Percentiles rank a stretch among this genome's conserved stretches.
phyloP scores from a whole-genome alignment of 2,329 filamentous ascomycete genomes.

The Fusarium sp. region DNA sequence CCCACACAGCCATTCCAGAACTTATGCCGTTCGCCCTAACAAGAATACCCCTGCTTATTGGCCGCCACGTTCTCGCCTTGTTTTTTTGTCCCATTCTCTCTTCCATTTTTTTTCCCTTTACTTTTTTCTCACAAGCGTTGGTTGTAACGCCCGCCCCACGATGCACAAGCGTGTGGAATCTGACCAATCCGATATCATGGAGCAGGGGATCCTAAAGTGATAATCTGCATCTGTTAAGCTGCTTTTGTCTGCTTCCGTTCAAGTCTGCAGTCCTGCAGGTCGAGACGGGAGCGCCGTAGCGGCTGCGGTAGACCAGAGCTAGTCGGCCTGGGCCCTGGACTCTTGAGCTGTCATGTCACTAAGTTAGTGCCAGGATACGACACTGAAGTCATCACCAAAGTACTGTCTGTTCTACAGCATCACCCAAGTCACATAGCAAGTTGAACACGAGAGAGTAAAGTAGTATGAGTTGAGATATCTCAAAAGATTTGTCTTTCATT shows the following conservation, averaged over 20 bases:
- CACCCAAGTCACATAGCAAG: neutral
- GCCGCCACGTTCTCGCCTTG: slow-evolving; percentile 39
- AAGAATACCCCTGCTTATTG: slow-evolving; percentile 33
- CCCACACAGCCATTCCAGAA: slow-evolving; percentile 33
- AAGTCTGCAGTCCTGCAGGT: slow-evolving; percentile 8
- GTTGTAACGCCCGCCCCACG: slow-evolving; percentile 30
- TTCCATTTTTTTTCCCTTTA: neutral
- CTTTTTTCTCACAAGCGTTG: slow-evolving; percentile 15
- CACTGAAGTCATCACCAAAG: neutral
- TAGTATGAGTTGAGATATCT: slow-evolving; percentile 33
- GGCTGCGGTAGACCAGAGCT: slow-evolving; percentile 2
- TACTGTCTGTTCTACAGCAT: neutral
- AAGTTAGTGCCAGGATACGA: neutral
- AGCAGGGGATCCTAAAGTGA: slow-evolving; percentile 19
- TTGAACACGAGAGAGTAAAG: neutral
- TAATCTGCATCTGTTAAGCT: slow-evolving; percentile 10
- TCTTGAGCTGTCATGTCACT: slow-evolving; percentile 8
- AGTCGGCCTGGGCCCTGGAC: slow-evolving; percentile 1
- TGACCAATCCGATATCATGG: slow-evolving; percentile 22
- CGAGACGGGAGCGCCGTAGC: slow-evolving; percentile 15
- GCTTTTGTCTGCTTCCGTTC: slow-evolving; percentile 10
- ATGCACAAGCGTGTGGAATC: slow-evolving; percentile 6
- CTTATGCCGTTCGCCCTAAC: slow-evolving; percentile 47
- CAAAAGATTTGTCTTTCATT: slow-evolving; percentile 30
- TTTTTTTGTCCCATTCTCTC: slow-evolving; percentile 28